Evolutionary conservation across 805 yeast species (phyloP), one percentile per base, ranked within the genome.

Genomic region (Yarrowia sp.): DNA sequence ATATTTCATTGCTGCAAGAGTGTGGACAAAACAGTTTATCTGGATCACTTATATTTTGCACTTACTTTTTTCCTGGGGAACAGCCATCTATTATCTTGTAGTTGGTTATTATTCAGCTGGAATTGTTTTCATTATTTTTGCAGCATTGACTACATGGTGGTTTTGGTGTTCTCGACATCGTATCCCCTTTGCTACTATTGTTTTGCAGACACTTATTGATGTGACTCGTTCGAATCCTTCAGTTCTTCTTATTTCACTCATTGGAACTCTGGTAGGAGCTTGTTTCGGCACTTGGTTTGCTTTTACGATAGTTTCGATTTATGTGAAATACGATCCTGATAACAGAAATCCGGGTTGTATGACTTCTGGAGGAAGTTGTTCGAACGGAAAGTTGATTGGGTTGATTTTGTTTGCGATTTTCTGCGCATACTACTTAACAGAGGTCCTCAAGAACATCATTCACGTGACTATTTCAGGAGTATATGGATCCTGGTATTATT

Each of bases 401-500:
- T 74, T 88, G 13, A 75, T 90, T 67, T 85, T 91, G 32, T 87
- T 83, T 75, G 84, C 88, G 6, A 85, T 91, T 68, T 90, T 92
- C 74, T 88, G 93, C 5, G 96, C 96, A 17, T 92, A 84, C 73
- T 88, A 85, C 74, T 84, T 91, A 66, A 83, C 95, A 33, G 97
- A 91, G 75, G 95, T 92, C 17, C 79, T 90, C 66, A 86, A 86
- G 76, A 91, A 89, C 71, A 81, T 89, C 14, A 86, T 91, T 41
- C 96, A 92, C 72, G 89, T 88, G 22, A 84, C 92, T 0, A 86
- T 90, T 53, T 82, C 93, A 28, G 96, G 96, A 31, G 85, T 91
- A 17, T 92, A 84, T 73, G 97, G 97, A 9, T 84, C 93, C 8
- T 92, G 98, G 97, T 92, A 90, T 75, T 92, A 90, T 75, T 82